phyloP scores from a whole-genome alignment of 208 protist genomes.

The Acanthamoeba divionensis region DNA sequence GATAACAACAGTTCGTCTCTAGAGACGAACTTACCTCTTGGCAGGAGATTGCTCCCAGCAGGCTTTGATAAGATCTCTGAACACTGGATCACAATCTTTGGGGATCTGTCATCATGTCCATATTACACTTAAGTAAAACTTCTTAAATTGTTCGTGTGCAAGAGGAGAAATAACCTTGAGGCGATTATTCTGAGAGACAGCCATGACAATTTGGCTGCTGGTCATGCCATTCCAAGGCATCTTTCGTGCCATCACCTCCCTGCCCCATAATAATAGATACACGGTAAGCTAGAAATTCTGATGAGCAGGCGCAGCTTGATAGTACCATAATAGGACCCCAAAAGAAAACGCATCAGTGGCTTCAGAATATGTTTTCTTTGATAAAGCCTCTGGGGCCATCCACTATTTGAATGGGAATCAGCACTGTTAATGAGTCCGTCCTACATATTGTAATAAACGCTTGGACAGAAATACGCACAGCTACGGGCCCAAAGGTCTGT shows the following conservation, averaged over 20 bases:
- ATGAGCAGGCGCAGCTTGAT: background rate
- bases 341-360: conserved; percentile 18
- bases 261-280: background rate
- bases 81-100: no score
- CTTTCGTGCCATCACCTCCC: conserved; percentile 1
- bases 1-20: no score
- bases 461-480: background rate
- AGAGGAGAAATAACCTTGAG: no score
- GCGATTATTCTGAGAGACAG: background rate
- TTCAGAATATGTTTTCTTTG: background rate
- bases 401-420: background rate
- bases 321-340: conserved; percentile 19
- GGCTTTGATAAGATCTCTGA: no score
- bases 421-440: background rate
- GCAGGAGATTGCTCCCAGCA: no score
- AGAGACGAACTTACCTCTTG: no score
- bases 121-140: no score
- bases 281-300: background rate
- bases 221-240: background rate
- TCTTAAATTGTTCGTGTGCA: no score
- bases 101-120: no score
- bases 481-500: background rate
- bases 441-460: background rate
- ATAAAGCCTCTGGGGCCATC: conserved; percentile 22
- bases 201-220: background rate